Percentiles rank a stretch among this genome's conserved stretches.
Evolutionary conservation across 1,139 yeast genomes (phyloP).

Genomic region (Pneumocystis sp.): DNA sequence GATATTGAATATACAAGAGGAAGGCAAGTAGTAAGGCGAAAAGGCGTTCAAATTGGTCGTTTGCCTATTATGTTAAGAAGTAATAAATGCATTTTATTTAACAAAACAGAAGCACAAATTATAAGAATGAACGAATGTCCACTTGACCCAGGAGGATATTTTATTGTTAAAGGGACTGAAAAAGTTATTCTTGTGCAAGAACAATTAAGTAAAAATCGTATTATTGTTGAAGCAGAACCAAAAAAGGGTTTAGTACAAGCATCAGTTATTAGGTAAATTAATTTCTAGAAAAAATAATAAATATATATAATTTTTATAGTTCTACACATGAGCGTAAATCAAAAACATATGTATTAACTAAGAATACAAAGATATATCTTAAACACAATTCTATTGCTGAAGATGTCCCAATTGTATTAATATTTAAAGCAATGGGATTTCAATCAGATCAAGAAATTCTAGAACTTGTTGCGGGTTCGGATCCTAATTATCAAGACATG

Average conservation of each 20-base stretch:
- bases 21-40: conserved; percentile 72
- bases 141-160: conserved; percentile 96
- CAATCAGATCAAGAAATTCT: conserved; percentile 84
- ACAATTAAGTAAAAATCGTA: conserved; percentile 91
- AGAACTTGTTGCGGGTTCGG: conserved; percentile 85
- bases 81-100: conserved; percentile 73
- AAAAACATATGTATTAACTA: conserved; percentile 86
- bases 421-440: conserved; percentile 88
- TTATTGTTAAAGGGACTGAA: conserved; percentile 94
- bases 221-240: conserved; percentile 92
- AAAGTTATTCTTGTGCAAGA: conserved; percentile 94
- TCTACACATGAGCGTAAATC: conserved; percentile 97
- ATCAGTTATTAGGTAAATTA: conserved; percentile 51
- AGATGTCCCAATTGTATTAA: conserved; percentile 87
- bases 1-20: conserved; percentile 97
- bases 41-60: conserved; percentile 85
- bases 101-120: conserved; percentile 67
- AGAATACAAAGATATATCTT: conserved; percentile 72
- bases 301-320: conserved; percentile 21
- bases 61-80: conserved; percentile 97
- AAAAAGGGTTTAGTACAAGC: conserved; percentile 92
- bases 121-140: conserved; percentile 90
- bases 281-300: background rate
- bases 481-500: conserved; percentile 75
- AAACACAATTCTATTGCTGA: conserved; percentile 92